Conservation (phyloP, 208 protist genomes). For the Naegleria lovaniensis region DNA sequence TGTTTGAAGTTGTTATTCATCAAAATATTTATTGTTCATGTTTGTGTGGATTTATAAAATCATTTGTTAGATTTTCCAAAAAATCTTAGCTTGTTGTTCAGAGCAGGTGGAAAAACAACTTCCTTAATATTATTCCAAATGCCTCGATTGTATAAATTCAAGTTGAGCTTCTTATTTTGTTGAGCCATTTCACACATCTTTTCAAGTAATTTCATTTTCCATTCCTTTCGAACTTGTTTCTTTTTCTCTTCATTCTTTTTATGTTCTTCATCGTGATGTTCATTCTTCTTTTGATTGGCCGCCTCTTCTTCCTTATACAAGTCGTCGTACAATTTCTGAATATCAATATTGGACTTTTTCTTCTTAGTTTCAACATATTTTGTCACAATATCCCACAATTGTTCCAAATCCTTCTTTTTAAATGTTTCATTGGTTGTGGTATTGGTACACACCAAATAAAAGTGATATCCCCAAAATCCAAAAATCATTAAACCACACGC, state of each 20-base stretch:
- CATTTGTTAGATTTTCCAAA: no score
- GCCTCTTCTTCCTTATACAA: neutral
- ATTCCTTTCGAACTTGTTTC: constrained; percentile 9
- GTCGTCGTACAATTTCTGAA: neutral
- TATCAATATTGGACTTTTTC: neutral
- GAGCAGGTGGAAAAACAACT: neutral
- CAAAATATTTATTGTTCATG: no score
- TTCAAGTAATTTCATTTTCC: neutral
- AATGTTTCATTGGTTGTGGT: constrained; percentile 45
- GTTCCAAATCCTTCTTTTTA: constrained; percentile 34
- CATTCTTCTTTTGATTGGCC: neutral
- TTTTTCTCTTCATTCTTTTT: neutral
- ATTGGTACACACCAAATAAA: constrained; percentile 27
- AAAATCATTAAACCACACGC: constrained; percentile 33
- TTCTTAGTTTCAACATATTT: neutral
- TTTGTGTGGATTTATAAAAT: no score
- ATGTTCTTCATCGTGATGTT: neutral
- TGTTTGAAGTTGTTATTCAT: no score
- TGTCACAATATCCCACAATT: neutral
- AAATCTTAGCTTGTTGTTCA: neutral
- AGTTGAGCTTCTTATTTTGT: neutral
- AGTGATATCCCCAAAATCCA: constrained; percentile 43
- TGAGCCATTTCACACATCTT: neutral
- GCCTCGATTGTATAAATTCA: neutral
- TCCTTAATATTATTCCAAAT: neutral